These are phyloP conservation scores for Pisolithus tinctorius DNA, from an alignment of 768 basidiomycete genomes.

Conservation along the genomic window DNA sequence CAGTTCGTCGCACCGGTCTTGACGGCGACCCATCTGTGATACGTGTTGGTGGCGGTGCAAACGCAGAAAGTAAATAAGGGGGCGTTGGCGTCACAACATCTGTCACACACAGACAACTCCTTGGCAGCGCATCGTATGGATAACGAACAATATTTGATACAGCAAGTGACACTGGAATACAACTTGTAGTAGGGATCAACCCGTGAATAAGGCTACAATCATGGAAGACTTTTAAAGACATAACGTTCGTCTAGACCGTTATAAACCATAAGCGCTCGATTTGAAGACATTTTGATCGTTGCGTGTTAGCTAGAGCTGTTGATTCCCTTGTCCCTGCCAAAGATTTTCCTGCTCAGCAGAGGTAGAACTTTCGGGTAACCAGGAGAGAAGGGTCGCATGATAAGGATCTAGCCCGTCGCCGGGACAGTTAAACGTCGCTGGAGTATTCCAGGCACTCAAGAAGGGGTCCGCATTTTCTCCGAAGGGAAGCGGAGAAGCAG, in stretches of 20 bases:
- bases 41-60: no score
- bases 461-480: background rate
- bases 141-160: no score
- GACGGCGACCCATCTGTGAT: background rate
- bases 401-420: background rate
- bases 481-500: background rate
- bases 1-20: constrained; percentile 15
- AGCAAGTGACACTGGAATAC: no score
- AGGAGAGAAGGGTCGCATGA: background rate
- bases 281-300: no score
- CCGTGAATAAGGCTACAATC: no score
- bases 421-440: background rate
- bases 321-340: background rate
- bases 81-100: background rate
- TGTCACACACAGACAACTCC: background rate
- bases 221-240: no score
- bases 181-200: no score
- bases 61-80: no score
- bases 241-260: no score
- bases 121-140: no score
- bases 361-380: background rate
- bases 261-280: no score
- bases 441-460: background rate
- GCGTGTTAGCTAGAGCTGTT: background rate
- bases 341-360: background rate